Evolutionary conservation across 2,329 filamentous ascomycete genomes (phyloP), one percentile per base, ranked within the genome.

Genomic region (Corinectria fuckeliana): DNA sequence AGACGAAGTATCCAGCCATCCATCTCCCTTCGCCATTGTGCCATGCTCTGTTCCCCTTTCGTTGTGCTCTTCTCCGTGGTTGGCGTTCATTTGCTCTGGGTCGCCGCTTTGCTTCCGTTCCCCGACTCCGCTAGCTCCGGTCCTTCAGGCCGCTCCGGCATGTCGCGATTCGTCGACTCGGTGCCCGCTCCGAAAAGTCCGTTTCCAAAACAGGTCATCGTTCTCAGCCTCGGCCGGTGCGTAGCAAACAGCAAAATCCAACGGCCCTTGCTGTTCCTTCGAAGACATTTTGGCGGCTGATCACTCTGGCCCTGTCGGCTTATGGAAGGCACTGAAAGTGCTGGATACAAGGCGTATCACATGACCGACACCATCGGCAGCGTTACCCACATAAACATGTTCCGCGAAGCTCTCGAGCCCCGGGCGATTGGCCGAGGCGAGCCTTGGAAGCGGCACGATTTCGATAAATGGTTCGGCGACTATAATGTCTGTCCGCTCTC

Each of bases 401-500:
- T 53, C 23, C 32, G 52, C 23, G 39, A 45, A 28, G 59, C 45
- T 42, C 56, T 58, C 5, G 18, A 50, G 28, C 50, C 52, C 8
- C 18, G 21, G 38, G 32, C 28, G 9, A 26, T 36, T 23, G 30
- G 50, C 28, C 30, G 45, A 23, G 50, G 45, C 39, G 26, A 47
- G 41, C 11, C 44, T 44, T 38, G 51, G 47, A 45, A 34, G 56
- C 38, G 47, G 38, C 39, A 52, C 18, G 39, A 47, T 20, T 52
- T 58, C 23, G 59, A 51, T 44, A 56, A 50, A 49, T 56, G 60
- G 60, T 51, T 60, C 11, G 50, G 26, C 36, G 48, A 49, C 48
- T 56, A 52, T 58, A 6, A 59, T 23, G 44, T 50, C 47, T 13
- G 52, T 32, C 34, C 14, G 4, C 32, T n/a, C n/a, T n/a, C n/a